Conservation (phyloP, 345 rosid genomes). For the Balakata baccata region DNA sequence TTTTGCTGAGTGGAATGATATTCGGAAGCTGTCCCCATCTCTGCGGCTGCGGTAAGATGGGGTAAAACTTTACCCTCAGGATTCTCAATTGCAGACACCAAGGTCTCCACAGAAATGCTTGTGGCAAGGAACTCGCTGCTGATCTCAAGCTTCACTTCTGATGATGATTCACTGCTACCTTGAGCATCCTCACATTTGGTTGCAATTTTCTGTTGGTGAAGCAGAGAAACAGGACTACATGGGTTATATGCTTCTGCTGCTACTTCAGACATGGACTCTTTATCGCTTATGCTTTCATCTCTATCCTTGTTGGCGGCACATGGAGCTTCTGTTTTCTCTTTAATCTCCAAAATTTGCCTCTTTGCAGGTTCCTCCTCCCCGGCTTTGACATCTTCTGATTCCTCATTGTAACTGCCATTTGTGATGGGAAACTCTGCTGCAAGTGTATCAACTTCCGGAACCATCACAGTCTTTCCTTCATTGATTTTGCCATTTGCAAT, state of each 20-base stretch:
- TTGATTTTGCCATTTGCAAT: neutral
- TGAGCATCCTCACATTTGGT: slow-evolving; percentile 4
- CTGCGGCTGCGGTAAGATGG: neutral
- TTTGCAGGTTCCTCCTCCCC: slow-evolving; percentile 21
- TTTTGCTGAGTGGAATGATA: slow-evolving; percentile 13
- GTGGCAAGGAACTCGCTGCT: slow-evolving; percentile 12
- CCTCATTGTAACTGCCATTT: neutral
- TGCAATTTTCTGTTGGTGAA: slow-evolving; percentile 13
- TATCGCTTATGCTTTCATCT: slow-evolving; percentile 4
- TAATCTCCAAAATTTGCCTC: slow-evolving; percentile 20
- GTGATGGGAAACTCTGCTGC: slow-evolving; percentile 2
- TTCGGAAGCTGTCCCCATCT: neutral
- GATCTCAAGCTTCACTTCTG: slow-evolving; percentile 22
- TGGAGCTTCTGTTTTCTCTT: slow-evolving; percentile 13
- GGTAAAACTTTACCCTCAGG: slow-evolving; percentile 6
- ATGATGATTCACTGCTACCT: slow-evolving; percentile 8
- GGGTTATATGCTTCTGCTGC: neutral
- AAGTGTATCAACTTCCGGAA: slow-evolving; percentile 8
- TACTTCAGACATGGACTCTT: slow-evolving; percentile 7
- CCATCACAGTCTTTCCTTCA: slow-evolving; percentile 9
- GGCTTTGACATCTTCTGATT: slow-evolving; percentile 1
- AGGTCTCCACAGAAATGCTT: slow-evolving; percentile 10
- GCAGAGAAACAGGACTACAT: slow-evolving; percentile 5
- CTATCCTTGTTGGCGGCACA: neutral
- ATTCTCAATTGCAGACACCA: neutral